phyloP scores from a whole-genome alignment of 371 early-diverging fungal species.

The Mortierella sp. region DNA sequence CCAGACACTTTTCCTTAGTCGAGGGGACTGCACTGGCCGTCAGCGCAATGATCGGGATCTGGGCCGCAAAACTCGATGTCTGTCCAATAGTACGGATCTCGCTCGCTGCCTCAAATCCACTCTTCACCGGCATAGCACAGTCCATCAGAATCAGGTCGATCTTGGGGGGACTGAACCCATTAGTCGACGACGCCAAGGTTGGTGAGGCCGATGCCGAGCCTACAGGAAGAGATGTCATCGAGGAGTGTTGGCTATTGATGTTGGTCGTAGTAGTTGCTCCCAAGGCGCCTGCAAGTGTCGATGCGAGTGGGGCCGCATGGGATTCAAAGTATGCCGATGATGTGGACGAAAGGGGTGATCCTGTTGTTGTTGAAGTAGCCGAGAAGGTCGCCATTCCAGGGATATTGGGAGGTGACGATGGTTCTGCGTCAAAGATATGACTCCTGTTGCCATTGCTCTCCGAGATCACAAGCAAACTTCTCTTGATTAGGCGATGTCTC shows the following conservation, averaged over 20 bases:
- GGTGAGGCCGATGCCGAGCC: background rate
- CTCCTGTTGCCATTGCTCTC: constrained; percentile 32
- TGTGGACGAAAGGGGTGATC: background rate
- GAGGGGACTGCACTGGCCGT: constrained; percentile 57
- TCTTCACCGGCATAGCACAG: constrained; percentile 56
- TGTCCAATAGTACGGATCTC: constrained; percentile 47
- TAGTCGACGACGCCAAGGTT: background rate
- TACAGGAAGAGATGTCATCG: too few species aligned
- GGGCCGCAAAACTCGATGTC: constrained; percentile 34
- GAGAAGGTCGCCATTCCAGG: background rate
- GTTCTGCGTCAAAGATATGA: constrained; percentile 21
- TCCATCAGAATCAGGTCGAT: constrained; percentile 55
- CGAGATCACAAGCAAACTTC: constrained; percentile 7
- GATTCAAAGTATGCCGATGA: background rate
- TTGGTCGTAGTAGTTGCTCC: background rate
- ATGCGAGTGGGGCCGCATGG: background rate
- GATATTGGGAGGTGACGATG: background rate
- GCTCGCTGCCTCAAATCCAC: constrained; percentile 51
- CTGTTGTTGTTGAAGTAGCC: background rate
- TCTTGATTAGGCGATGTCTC: background rate
- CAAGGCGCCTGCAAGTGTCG: background rate
- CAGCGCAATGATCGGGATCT: constrained; percentile 58
- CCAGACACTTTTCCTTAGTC: constrained; percentile 56
- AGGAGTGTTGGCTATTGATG: background rate
- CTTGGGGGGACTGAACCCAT: constrained; percentile 15